These are phyloP conservation scores for Mycena sanguinolenta DNA, from an alignment of 768 basidiomycete species.

Conservation along the genomic window DNA sequence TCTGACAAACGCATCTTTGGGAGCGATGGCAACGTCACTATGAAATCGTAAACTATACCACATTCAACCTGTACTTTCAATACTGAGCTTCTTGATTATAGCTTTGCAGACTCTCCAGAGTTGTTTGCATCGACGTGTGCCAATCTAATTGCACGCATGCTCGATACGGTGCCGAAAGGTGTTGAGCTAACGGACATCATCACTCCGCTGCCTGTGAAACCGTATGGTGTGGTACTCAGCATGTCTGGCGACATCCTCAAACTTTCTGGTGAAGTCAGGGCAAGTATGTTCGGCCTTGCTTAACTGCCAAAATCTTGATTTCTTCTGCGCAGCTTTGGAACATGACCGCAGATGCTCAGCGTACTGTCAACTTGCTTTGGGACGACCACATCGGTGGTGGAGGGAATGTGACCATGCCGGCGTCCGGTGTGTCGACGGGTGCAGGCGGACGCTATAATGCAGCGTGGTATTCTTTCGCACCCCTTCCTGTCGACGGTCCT, in stretches of 20 bases:
- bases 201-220: not conserved
- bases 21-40: not conserved
- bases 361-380: not conserved
- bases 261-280: not conserved
- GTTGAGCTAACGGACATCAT: not conserved
- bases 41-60: not conserved
- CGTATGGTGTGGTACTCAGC: not conserved
- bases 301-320: not conserved
- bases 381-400: not conserved
- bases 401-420: not conserved
- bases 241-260: not conserved
- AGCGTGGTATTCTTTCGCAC: not conserved
- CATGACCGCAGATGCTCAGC: not conserved
- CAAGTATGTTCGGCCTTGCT: not conserved
- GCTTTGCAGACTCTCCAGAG: not conserved
- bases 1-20: not conserved
- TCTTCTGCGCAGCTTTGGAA: not conserved
- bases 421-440: not conserved
- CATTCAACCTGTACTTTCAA: not conserved
- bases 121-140: not conserved
- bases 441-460: not conserved
- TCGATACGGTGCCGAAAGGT: not conserved
- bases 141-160: not conserved
- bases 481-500: not conserved
- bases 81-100: not conserved